Base-by-base conservation (phyloP, 441 rosid genomes). In the Bocquillonia castaneifolia region DNA sequence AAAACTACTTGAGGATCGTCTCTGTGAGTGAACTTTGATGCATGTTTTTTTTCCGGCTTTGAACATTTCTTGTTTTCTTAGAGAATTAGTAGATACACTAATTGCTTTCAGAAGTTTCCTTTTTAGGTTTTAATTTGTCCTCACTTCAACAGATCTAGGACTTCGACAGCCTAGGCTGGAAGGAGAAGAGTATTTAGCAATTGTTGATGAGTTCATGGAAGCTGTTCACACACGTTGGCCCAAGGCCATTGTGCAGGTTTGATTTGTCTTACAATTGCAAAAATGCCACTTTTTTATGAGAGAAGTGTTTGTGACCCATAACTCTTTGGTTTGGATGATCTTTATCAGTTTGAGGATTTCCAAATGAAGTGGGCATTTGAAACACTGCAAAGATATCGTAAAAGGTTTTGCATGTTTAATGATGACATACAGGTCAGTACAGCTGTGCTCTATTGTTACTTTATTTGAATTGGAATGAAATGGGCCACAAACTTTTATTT, bases 291-390 rank as follows among this genome's bases (percentile, higher is more conserved):
- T 71, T 75, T 47, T 36, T 64, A 69, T 59, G 15, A 73, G 59
- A 66, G 70, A 45, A 60, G 57, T 36, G 42, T 66, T 76, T 58
- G 29, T 66, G 51, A 61, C 59, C 67, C 51, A 51, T 77, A 61
- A 82, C 78, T 63, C 28, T 64, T 61, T 74, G 69, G 45, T 63
- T 75, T 36, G 59, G 50, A 42, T 51, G 20, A 63, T 75, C 58
- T 70, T 42, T 68, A 29, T 61, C 85, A 94, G 99, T 94, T 94
- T 13, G 97, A 94, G 81, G 97, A 94, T 82, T 94, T 94, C 71
- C 99, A 94, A 82, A 86, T 91, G 78, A 94, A 91, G 83, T 94
- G 99, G 99, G 99, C 99, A 13, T 94, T 91, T 78, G 94, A 86
- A 82, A 94, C 99, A 52, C 76, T 94, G 80, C 79, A 90, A 69